phyloP scores from a whole-genome alignment of 2,329 filamentous ascomycete genomes.

The Colletotrichum godetiae region DNA sequence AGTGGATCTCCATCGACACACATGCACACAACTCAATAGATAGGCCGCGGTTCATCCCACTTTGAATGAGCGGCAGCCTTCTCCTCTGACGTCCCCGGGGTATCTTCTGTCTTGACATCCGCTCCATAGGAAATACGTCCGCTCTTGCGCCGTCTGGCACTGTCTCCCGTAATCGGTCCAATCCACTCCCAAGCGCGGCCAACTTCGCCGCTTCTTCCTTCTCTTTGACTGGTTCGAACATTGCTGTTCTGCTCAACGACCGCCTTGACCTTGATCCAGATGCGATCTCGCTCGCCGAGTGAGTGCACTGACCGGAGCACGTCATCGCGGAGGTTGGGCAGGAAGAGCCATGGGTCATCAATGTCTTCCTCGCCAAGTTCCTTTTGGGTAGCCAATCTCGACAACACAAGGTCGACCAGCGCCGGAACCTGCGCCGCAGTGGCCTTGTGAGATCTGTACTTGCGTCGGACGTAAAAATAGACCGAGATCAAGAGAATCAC shows the following conservation, averaged over 20 bases:
- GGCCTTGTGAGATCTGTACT: slow-evolving; percentile 71
- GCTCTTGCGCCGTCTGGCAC: slow-evolving; percentile 60
- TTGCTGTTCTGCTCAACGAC: slow-evolving; percentile 97
- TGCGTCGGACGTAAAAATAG: slow-evolving; percentile 72
- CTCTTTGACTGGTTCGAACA: slow-evolving; percentile 79
- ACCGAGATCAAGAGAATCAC: slow-evolving; percentile 62
- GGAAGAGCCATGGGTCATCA: slow-evolving; percentile 83
- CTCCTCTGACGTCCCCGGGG: slow-evolving; percentile 29
- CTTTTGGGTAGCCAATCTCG: slow-evolving; percentile 85
- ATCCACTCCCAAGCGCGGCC: slow-evolving; percentile 79
- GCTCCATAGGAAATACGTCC: slow-evolving; percentile 60
- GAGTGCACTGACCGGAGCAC: slow-evolving; percentile 86
- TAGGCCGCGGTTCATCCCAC: slow-evolving; percentile 55
- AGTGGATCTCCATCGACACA: background rate
- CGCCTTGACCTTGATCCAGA: slow-evolving; percentile 85
- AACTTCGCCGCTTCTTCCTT: slow-evolving; percentile 74
- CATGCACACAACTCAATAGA: slow-evolving; percentile 47
- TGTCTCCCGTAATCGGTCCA: slow-evolving; percentile 63
- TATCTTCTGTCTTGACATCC: slow-evolving; percentile 51
- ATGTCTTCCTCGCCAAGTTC: slow-evolving; percentile 76
- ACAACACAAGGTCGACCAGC: slow-evolving; percentile 85
- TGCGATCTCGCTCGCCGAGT: slow-evolving; percentile 77
- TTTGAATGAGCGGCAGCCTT: slow-evolving; percentile 41
- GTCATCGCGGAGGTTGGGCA: slow-evolving; percentile 92
- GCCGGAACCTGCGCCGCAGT: slow-evolving; percentile 81